These are phyloP conservation scores for Acacia confusa DNA, from an alignment of 306 rosid genomes.

Conservation along the genomic window DNA sequence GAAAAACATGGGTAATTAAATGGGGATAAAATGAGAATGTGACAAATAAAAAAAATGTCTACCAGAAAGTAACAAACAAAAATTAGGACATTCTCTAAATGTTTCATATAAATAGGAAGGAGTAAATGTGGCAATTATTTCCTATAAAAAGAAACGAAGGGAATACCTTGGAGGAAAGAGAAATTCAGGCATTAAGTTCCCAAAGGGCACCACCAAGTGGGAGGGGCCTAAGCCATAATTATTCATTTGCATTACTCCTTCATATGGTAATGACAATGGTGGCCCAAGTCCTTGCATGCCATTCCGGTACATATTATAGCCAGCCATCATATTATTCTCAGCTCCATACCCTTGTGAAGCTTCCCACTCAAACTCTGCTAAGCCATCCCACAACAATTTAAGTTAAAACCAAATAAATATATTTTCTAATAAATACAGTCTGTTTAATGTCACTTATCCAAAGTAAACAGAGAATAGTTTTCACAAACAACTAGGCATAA, in stretches of 20 bases:
- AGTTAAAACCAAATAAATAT: neutral
- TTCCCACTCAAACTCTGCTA: slow-evolving; percentile 87
- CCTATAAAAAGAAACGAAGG: too few relatives aligned
- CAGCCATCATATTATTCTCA: slow-evolving; percentile 87
- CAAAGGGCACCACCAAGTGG: slow-evolving; percentile 74
- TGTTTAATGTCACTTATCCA: too few relatives aligned
- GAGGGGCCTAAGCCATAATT: slow-evolving; percentile 8
- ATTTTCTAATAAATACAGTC: too few relatives aligned
- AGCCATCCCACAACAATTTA: slow-evolving; percentile 17
- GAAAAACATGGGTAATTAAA: too few relatives aligned
- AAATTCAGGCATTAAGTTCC: slow-evolving; percentile 64
- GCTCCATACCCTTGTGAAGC: slow-evolving; percentile 63
- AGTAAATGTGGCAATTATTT: too few relatives aligned
- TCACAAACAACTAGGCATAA: neutral
- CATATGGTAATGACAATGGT: slow-evolving; percentile 42
- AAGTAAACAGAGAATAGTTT: too few relatives aligned
- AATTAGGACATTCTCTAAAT: too few relatives aligned
- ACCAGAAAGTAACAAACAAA: too few relatives aligned
- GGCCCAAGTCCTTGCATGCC: slow-evolving; percentile 88
- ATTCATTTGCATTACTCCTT: slow-evolving; percentile 72
- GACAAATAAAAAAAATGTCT: too few relatives aligned
- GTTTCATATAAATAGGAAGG: too few relatives aligned
- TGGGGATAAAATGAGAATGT: too few relatives aligned
- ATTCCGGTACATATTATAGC: slow-evolving; percentile 82
- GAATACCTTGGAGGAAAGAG: too few relatives aligned